These are phyloP conservation scores for Trichoderma sp. DNA, from an alignment of 2,329 filamentous ascomycete genomes.

Conservation along the genomic window DNA sequence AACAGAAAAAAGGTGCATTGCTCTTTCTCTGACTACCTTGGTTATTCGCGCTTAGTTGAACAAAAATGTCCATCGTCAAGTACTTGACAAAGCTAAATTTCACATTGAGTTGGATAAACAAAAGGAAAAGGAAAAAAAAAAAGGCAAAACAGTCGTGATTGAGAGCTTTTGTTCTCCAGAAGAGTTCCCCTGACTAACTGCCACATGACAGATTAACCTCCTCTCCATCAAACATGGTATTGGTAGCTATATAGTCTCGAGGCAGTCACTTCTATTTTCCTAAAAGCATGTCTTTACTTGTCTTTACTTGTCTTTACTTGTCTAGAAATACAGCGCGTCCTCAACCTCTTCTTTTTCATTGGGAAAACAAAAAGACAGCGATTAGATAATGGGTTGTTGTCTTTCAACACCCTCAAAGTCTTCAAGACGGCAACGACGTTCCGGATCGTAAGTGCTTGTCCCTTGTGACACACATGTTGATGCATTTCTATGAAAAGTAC, in stretches of 20 bases:
- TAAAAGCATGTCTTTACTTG: not conserved
- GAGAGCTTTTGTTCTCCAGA: not conserved
- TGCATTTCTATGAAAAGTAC: not conserved
- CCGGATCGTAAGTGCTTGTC: not conserved
- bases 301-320: not conserved
- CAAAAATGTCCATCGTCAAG: not conserved
- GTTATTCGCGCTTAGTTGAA: not conserved
- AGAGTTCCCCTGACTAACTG: not conserved
- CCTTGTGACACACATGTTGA: not conserved
- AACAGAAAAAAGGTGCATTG: not conserved
- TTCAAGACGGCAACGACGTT: not conserved
- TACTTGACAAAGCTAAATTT: not conserved
- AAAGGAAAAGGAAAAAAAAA: not conserved
- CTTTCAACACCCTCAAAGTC: not conserved
- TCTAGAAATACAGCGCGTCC: not conserved
- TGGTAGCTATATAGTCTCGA: not conserved
- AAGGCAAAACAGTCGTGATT: not conserved
- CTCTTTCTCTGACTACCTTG: not conserved
- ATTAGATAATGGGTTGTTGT: slow-evolving; percentile 1
- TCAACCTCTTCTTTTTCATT: not conserved
- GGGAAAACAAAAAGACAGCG: too few relatives aligned
- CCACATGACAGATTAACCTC: not conserved
- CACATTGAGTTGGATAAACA: too few relatives aligned
- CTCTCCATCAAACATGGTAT: not conserved
- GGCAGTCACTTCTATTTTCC: not conserved